Percentiles rank a stretch among this genome's conserved stretches.
phyloP scores from a whole-genome alignment of 2,329 filamentous ascomycete genomes.

The Chrysoporthe puriensis region DNA sequence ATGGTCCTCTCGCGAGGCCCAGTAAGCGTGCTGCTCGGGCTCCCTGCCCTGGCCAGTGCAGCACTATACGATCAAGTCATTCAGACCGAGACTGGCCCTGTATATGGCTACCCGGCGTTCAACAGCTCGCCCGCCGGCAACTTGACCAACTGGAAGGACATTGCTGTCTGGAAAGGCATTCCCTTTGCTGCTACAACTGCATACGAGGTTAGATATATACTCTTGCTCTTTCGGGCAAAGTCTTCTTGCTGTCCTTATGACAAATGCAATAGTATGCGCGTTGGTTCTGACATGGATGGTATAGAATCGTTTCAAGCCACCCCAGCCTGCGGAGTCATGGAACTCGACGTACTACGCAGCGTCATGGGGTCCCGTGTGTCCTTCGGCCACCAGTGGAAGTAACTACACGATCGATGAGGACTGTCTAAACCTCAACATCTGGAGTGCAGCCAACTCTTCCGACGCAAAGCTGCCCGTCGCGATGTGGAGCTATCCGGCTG shows the following conservation, averaged over 20 bases:
- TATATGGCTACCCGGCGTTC: conserved; percentile 29
- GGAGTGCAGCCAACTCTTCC: conserved; percentile 36
- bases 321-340: conserved; percentile 38
- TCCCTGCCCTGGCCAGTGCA: conserved; percentile 3
- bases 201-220: neutral
- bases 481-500: conserved; percentile 46
- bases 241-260: neutral
- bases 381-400: conserved; percentile 32
- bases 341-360: conserved; percentile 38
- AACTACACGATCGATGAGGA: conserved; percentile 45
- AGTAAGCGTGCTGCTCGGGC: neutral
- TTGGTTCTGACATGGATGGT: neutral
- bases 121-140: conserved; percentile 28
- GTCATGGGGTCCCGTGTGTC: conserved; percentile 43
- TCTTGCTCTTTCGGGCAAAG: too few species aligned
- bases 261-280: neutral
- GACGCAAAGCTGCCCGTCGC: conserved; percentile 49
- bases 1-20: neutral
- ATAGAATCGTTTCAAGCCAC: conserved; percentile 49
- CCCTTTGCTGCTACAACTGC: conserved; percentile 46
- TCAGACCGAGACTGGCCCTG: conserved; percentile 28
- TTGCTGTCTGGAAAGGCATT: conserved; percentile 54
- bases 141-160: conserved; percentile 35
- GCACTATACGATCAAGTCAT: conserved; percentile 13
- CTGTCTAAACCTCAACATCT: conserved; percentile 58